phyloP scores from a whole-genome alignment of 352 stramenopile species.

The Phytophthora gonapodyides region DNA sequence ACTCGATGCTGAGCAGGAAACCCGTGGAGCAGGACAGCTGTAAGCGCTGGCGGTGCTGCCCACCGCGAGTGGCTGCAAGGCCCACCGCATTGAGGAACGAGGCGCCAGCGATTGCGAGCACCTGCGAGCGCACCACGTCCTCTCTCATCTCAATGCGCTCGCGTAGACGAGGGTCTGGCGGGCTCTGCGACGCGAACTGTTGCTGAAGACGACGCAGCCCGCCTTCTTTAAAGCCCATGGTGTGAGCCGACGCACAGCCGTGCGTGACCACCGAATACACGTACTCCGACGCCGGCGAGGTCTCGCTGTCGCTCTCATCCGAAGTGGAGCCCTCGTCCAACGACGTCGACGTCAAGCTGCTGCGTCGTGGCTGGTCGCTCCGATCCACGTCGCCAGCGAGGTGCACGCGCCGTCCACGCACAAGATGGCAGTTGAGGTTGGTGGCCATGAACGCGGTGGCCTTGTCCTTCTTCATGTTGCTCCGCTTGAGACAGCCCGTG shows the following conservation, averaged over 20 bases:
- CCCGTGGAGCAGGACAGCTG: slow-evolving; percentile 71
- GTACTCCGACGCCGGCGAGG: slow-evolving; percentile 41
- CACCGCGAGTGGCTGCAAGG: slow-evolving; percentile 60
- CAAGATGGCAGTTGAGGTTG: slow-evolving; percentile 84
- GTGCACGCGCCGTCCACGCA: slow-evolving; percentile 63
- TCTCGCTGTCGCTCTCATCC: slow-evolving; percentile 48
- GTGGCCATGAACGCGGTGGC: slow-evolving; percentile 85
- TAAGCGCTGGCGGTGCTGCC: slow-evolving; percentile 60
- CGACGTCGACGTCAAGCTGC: slow-evolving; percentile 37
- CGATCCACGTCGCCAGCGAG: slow-evolving; percentile 44
- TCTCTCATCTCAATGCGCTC: slow-evolving; percentile 81
- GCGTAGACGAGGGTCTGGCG: slow-evolving; percentile 50
- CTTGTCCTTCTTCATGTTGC: slow-evolving; percentile 88
- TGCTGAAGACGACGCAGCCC: slow-evolving; percentile 67
- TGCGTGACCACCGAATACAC: slow-evolving; percentile 82
- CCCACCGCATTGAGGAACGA: slow-evolving; percentile 78
- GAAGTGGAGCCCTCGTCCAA: slow-evolving; percentile 37
- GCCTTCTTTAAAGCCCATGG: slow-evolving; percentile 86
- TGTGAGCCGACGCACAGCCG: slow-evolving; percentile 77
- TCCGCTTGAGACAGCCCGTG: slow-evolving; percentile 83
- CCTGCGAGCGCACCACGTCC: slow-evolving; percentile 79
- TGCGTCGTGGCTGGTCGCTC: slow-evolving; percentile 26
- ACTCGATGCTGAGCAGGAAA: slow-evolving; percentile 94
- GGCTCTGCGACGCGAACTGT: slow-evolving; percentile 45
- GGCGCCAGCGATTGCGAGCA: slow-evolving; percentile 69